phyloP scores from a whole-genome alignment of 306 rosid species.

The Hylodesmum podocarpum region DNA sequence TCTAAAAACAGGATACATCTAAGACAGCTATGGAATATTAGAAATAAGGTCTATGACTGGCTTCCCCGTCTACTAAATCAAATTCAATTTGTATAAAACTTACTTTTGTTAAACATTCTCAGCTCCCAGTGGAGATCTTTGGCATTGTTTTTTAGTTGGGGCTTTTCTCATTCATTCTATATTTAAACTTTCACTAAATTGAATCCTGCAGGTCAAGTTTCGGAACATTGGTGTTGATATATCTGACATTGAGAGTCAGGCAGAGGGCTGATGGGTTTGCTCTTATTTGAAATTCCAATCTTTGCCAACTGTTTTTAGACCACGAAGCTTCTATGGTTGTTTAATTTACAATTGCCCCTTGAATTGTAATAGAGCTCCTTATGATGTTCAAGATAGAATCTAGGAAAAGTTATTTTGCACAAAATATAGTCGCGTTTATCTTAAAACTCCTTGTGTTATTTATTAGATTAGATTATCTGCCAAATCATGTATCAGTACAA shows the following conservation, averaged over 20 bases:
- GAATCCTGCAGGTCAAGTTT: conserved; percentile 72
- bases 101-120: neutral
- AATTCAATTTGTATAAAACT: neutral
- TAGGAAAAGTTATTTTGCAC: conserved; percentile 26
- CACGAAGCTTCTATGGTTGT: conserved; percentile 21
- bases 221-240: conserved; percentile 87
- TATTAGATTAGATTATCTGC: neutral
- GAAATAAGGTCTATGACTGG: neutral
- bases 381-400: conserved; percentile 22
- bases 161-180: neutral
- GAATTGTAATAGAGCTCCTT: conserved; percentile 33
- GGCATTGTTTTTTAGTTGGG: neutral
- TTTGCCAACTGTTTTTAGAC: conserved; percentile 16
- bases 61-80: neutral
- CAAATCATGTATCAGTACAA: conserved; percentile 6
- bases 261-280: conserved; percentile 56
- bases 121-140: neutral
- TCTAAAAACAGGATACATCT: neutral
- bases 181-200: conserved; percentile 23
- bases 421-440: conserved; percentile 26
- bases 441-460: conserved; percentile 15
- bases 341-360: conserved; percentile 2
- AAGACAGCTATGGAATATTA: neutral
- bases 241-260: conserved; percentile 75
- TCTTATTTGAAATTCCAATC: conserved; percentile 37